Conservation (phyloP, 306 rosid species). For the Cucurbita moschata region DNA sequence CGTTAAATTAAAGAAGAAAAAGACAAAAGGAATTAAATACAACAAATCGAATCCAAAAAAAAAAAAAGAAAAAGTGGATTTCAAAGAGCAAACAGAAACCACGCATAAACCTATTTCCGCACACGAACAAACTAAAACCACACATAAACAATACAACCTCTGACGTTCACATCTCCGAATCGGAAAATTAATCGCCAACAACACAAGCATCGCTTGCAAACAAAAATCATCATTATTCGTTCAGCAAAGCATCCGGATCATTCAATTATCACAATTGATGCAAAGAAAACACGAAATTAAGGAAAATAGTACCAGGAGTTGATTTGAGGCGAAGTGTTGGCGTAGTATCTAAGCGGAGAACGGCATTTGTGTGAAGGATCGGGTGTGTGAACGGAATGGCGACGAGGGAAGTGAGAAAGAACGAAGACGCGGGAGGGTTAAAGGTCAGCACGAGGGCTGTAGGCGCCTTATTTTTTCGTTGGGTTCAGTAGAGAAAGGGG, state of each 20-base stretch:
- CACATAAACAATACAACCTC: background rate
- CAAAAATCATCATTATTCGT: background rate
- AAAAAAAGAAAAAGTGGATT: background rate
- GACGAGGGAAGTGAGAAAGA: background rate
- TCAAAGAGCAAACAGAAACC: background rate
- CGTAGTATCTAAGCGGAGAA: background rate
- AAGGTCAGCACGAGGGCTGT: background rate
- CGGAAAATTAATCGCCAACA: too few species aligned
- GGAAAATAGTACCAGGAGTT: background rate
- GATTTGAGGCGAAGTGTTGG: background rate
- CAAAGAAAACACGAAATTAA: background rate
- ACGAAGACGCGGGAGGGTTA: background rate
- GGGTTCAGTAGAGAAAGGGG: background rate
- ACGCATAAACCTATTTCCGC: background rate
- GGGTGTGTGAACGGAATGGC: background rate
- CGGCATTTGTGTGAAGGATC: background rate
- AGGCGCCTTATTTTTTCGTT: background rate
- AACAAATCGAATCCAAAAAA: too few species aligned
- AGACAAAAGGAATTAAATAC: background rate
- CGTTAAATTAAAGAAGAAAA: background rate
- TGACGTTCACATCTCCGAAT: too few species aligned
- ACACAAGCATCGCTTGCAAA: background rate
- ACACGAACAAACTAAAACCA: background rate
- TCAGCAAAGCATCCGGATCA: background rate
- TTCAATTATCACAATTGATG: background rate